Percentiles rank a stretch among this genome's conserved stretches.
Evolutionary conservation across 2,329 filamentous ascomycete species (phyloP).

Genomic region (Aspergillus amoenus): DNA sequence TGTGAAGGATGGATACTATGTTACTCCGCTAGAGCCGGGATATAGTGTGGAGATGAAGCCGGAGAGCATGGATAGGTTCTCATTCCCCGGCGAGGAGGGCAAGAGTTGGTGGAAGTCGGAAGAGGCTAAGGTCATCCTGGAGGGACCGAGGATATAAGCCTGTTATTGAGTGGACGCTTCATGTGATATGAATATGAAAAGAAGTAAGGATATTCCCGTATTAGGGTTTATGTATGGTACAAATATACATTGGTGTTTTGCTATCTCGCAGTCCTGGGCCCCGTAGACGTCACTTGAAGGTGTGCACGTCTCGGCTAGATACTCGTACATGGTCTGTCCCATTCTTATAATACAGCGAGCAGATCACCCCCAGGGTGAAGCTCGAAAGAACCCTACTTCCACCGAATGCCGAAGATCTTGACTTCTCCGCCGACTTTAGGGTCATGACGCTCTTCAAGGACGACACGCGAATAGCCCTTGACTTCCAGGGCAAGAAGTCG

Average conservation of each 20-base stretch:
- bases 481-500: slow-evolving; percentile 78
- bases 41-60: slow-evolving; percentile 95
- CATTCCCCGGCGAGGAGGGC: slow-evolving; percentile 72
- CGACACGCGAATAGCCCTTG: slow-evolving; percentile 54
- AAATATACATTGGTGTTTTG: neutral
- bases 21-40: slow-evolving; percentile 76
- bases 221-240: neutral
- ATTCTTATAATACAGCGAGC: neutral
- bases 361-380: neutral
- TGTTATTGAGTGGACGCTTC: neutral
- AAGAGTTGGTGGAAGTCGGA: slow-evolving; percentile 85
- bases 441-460: slow-evolving; percentile 46
- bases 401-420: slow-evolving; percentile 52
- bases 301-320: neutral
- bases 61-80: slow-evolving; percentile 77
- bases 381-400: slow-evolving; percentile 21
- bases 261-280: neutral
- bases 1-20: slow-evolving; percentile 83
- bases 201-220: neutral
- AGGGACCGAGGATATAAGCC: slow-evolving; percentile 46
- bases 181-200: slow-evolving; percentile 1
- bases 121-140: slow-evolving; percentile 72
- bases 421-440: slow-evolving; percentile 43
- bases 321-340: neutral
- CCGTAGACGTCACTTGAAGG: neutral